phyloP scores from a whole-genome alignment of 306 rosid genomes.

The Castanospermum australe region DNA sequence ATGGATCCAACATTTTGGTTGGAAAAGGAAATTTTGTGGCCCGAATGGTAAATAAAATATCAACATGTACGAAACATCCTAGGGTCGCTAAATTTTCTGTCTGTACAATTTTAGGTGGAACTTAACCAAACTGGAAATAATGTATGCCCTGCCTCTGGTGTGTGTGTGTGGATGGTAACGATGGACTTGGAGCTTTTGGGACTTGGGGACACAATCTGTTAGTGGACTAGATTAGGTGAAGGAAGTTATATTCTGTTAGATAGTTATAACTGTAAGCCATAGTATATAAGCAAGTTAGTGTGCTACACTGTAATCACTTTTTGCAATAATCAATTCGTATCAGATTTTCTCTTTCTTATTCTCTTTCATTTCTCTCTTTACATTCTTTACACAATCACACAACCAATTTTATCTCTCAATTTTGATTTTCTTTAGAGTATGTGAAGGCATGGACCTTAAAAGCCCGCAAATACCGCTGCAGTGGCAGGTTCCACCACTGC shows the following conservation, averaged over 20 bases:
- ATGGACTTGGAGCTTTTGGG: slow-evolving; percentile 29
- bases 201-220: not conserved
- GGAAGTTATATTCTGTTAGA: too few relatives aligned
- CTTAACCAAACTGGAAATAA: slow-evolving; percentile 27
- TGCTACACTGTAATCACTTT: too few relatives aligned
- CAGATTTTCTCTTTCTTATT: too few relatives aligned
- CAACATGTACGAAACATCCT: slow-evolving; percentile 34
- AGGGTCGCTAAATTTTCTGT: slow-evolving; percentile 40
- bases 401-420: slow-evolving; percentile 24
- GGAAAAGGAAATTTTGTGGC: not conserved
- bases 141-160: not conserved
- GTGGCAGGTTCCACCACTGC: slow-evolving; percentile 25
- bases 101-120: slow-evolving; percentile 38
- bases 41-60: slow-evolving; percentile 24
- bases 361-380: too few relatives aligned
- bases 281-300: too few relatives aligned
- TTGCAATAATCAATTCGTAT: too few relatives aligned
- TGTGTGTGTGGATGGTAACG: slow-evolving; percentile 20
- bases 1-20: slow-evolving; percentile 16
- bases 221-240: too few relatives aligned
- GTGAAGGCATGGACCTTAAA: slow-evolving; percentile 52
- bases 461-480: slow-evolving; percentile 19
- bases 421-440: slow-evolving; percentile 48
- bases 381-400: too few relatives aligned
- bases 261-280: too few relatives aligned